Conservation (phyloP, 208 protist species). For the Crithidia brevicula region DNA sequence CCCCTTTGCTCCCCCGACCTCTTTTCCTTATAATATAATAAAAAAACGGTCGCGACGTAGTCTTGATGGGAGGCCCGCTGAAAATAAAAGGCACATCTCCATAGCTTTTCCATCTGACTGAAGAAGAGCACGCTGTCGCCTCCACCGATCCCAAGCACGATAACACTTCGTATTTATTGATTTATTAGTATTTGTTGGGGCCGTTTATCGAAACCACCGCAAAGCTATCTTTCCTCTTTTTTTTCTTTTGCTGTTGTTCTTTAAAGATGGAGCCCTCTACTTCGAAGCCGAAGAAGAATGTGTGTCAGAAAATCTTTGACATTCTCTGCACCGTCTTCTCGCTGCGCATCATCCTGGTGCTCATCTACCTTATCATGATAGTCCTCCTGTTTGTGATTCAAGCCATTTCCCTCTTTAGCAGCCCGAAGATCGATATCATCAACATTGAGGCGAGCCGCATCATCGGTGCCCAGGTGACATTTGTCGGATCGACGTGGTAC, state of each 20-base stretch:
- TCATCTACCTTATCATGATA: constrained; percentile 37
- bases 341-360: constrained; percentile 32
- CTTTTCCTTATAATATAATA: no score
- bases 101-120: no score
- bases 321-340: constrained; percentile 14
- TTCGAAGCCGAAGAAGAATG: constrained; percentile 8
- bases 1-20: no score
- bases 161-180: no score
- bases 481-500: constrained; percentile 11
- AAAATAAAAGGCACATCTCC: no score
- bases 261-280: background rate
- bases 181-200: no score
- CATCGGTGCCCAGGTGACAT: constrained; percentile 7
- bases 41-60: no score
- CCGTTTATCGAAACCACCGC: no score
- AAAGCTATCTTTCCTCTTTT: no score
- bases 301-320: constrained; percentile 18
- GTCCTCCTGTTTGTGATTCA: constrained; percentile 37
- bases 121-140: no score
- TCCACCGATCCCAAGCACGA: no score
- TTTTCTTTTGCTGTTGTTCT: background rate
- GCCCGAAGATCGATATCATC: constrained; percentile 28
- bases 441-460: constrained; percentile 40
- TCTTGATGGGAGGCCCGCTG: no score
- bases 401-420: constrained; percentile 34